Base-by-base conservation (phyloP, 805 yeast genomes). In the Cyberlindnera amylophila region DNA sequence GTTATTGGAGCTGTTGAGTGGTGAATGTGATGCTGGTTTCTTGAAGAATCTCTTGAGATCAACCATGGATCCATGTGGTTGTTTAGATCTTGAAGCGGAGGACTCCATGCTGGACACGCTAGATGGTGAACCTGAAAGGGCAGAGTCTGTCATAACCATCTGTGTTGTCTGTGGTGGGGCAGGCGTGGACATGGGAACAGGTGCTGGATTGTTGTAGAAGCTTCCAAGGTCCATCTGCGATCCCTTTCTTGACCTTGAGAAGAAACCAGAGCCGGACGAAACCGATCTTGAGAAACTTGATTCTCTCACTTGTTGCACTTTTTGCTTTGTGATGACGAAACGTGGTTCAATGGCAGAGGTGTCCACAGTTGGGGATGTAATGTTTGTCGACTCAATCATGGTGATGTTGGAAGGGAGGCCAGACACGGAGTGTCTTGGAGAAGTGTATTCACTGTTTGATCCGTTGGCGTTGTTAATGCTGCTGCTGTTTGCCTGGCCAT, bases 281-380 rank as follows among this genome's bases (percentile, higher is more conserved):
- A 39, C 40, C 1, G 50, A 47, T 24, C 54, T 54, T 1, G 59
- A 51, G 42, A 31, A 48, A 34, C 7, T 31, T 10, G 54, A 56
- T 14, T 49, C 46, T 33, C 53, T 57, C 11, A 46, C 53, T 15
- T 52, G 57, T 19, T 51, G 81, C 18, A 81, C 78, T 41, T 85
- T 76, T 47, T 83, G 93, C 54, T 86, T 79, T 10, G 95, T 85
- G 31, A 89, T 83, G 38, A 89, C 79, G 58, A 89, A 88, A 33
- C 96, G 72, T 13, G 95, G 85, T 58, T 88, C 96, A n/a, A 89
- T 80, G 26, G 79, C 72, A 13, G 72, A 68, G 15, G 77, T 56
- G 32, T 68, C 58, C 6, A 84, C 84, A 39, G 72, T 75, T 3
- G 93, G 93, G 0, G 90, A 82, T 41, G 79, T 80, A 42, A 85